Base-by-base conservation (phyloP, 2,329 filamentous ascomycete genomes). In the Coccinonectria pachysandricola region DNA sequence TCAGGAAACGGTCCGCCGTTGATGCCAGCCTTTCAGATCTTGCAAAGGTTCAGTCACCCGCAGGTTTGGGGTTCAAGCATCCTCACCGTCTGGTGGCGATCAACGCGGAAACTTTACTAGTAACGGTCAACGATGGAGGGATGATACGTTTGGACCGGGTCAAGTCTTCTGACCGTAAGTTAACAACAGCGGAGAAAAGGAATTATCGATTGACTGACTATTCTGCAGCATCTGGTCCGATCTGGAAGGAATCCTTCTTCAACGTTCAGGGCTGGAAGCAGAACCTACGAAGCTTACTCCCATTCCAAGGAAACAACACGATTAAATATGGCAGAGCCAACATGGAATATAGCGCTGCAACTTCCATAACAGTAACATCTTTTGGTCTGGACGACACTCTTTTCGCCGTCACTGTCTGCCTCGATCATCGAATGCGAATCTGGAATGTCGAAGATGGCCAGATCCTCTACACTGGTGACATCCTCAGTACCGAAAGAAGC, bases 401-500 rank as follows among this genome's bases (percentile, higher is more conserved):
- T 2, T 77, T 72, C 39, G 62, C 71, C 2, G 83, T 94, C 43
- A 87, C 87, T 0, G 74, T 94, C 24, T 91, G 82, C 37, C 63
- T 98, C 33, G 87, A 98, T 43, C 87, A 98, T 50, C 79, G 76
- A 8, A 60, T 98, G 49, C 78, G 86, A 45, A 76, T 91, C 19
- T 96, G 91, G 88, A 91, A 93, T 47, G 64, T 88, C 16, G 64
- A 72, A n/a, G 82, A 73, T 19, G 87, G 87, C 23, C 81, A 78
- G 48, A 71, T 92, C 28, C 71, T 83, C 5, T 74, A 75, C 30
- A 77, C 79, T 5, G 75, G 75, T 40, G 88, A 98, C 53, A 65
- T 98, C 16, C 55, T 96, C 10, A 75, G 79, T 40, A 68, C 76
- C 12, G 61, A 70, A 16, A 57, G 72, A 27, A 71, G 79, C 26